phyloP scores from a whole-genome alignment of 176 grass and related monocot genomes.

The Paspalum vaginatum region DNA sequence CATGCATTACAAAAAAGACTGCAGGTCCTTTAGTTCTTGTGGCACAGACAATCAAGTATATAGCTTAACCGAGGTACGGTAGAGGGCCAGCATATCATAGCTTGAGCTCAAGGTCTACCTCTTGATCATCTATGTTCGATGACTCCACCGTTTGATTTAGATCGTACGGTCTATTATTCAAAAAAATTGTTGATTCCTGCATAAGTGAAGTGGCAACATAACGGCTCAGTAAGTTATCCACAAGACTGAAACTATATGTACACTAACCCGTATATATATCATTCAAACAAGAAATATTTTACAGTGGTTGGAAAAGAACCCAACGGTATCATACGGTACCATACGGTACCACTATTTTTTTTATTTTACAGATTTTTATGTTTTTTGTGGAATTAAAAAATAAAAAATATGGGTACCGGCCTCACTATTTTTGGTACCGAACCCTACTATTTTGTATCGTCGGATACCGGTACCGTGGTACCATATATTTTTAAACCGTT shows the following conservation, averaged over 20 bases:
- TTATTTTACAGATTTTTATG: no score
- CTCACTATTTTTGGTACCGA: no score
- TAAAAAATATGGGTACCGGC: no score
- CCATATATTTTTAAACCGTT: no score
- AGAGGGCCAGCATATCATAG: slow-evolving; percentile 31
- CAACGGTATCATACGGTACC: no score
- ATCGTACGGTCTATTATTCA: slow-evolving; percentile 30
- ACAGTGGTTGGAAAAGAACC: no score
- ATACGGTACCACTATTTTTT: no score
- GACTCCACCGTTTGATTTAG: slow-evolving; percentile 31
- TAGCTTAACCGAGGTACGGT: neutral
- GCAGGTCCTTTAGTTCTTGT: slow-evolving; percentile 18
- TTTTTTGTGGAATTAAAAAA: no score
- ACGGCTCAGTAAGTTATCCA: neutral
- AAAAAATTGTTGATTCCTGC: slow-evolving; percentile 35
- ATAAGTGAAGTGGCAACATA: neutral
- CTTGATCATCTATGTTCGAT: slow-evolving; percentile 37
- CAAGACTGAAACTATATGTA: neutral
- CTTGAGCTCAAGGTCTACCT: slow-evolving; percentile 62
- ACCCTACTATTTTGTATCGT: no score
- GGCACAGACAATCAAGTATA: neutral
- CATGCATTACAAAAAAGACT: slow-evolving; percentile 32
- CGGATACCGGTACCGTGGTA: no score
- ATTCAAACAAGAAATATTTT: no score
- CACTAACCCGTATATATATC: no score